Conservation (phyloP, 495 filamentous ascomycete species). For the Sordaria brevicollis region DNA sequence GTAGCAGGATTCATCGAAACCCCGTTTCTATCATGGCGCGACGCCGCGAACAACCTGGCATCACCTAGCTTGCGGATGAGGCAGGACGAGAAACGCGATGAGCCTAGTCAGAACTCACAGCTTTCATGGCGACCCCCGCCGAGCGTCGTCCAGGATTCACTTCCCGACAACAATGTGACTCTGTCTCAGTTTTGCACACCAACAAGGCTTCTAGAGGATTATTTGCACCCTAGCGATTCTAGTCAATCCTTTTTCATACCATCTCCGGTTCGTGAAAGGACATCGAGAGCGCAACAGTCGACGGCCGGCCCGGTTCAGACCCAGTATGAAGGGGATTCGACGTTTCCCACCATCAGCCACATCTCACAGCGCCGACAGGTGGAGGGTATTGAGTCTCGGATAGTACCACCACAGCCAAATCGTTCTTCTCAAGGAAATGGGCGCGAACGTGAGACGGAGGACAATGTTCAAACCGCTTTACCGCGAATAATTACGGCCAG, state of each 20-base stretch:
- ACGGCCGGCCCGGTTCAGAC: neutral
- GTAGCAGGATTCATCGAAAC: conserved; percentile 12
- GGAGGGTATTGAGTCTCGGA: neutral
- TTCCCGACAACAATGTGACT: conserved; percentile 18
- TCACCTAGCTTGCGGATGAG: conserved; percentile 25
- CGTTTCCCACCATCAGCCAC: neutral
- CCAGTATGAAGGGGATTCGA: neutral
- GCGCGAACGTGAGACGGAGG: neutral
- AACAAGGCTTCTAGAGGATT: conserved; percentile 32
- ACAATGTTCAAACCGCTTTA: neutral
- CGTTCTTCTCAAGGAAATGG: neutral
- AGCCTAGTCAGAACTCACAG: conserved; percentile 2
- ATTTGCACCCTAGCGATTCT: conserved; percentile 20
- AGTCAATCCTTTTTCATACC: conserved; percentile 9
- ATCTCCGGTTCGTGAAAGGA: neutral
- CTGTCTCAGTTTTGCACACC: conserved; percentile 26
- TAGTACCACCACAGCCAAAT: neutral
- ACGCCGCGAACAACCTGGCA: conserved; percentile 32
- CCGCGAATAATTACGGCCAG: neutral
- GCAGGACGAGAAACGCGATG: neutral
- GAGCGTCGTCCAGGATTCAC: conserved; percentile 32
- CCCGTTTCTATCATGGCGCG: conserved; percentile 32
- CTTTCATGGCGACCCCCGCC: conserved; percentile 28
- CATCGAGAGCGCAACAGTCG: neutral
- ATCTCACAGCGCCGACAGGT: neutral